These are phyloP conservation scores for Pseudomicrostroma phylloplanum DNA, from an alignment of 1,284 basidiomycete genomes.

Conservation along the genomic window DNA sequence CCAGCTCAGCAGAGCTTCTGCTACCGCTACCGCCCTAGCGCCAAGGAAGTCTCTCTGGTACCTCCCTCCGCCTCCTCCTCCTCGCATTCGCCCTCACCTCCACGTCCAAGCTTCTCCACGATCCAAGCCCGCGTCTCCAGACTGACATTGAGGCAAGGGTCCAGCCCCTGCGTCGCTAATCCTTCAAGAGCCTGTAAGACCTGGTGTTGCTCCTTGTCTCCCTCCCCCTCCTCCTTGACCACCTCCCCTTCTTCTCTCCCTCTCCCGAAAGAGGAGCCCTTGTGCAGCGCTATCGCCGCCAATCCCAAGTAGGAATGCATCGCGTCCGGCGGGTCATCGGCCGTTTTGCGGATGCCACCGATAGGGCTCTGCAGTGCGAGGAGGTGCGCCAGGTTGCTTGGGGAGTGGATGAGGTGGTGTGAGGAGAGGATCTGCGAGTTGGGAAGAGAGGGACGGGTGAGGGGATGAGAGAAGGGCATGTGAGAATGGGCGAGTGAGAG, in stretches of 20 bases:
- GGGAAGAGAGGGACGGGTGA: neutral
- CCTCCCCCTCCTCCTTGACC: neutral
- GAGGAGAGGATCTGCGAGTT: conserved; percentile 19
- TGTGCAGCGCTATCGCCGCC: conserved; percentile 37
- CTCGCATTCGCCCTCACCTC: neutral
- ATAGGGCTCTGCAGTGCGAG: conserved; percentile 33
- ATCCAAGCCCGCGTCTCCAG: neutral
- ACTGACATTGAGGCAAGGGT: conserved; percentile 2
- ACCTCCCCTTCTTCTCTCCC: neutral
- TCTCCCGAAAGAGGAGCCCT: too few relatives aligned
- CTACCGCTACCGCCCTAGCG: too few relatives aligned
- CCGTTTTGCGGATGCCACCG: conserved; percentile 43
- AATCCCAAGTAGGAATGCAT: conserved; percentile 44
- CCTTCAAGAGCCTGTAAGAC: neutral
- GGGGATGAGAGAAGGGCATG: neutral
- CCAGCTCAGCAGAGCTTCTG: too few relatives aligned
- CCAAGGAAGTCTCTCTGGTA: too few relatives aligned
- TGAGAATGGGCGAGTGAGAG: neutral
- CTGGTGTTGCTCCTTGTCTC: neutral
- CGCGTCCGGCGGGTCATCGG: conserved; percentile 35
- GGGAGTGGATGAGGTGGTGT: conserved; percentile 27
- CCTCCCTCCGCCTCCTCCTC: too few relatives aligned
- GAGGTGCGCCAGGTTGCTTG: conserved; percentile 29
- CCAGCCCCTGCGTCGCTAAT: neutral
- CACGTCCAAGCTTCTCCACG: neutral